Evolutionary conservation across 2,329 filamentous ascomycete species (phyloP), one percentile per base, ranked within the genome.

Genomic region (Paecilomyces niveus): DNA sequence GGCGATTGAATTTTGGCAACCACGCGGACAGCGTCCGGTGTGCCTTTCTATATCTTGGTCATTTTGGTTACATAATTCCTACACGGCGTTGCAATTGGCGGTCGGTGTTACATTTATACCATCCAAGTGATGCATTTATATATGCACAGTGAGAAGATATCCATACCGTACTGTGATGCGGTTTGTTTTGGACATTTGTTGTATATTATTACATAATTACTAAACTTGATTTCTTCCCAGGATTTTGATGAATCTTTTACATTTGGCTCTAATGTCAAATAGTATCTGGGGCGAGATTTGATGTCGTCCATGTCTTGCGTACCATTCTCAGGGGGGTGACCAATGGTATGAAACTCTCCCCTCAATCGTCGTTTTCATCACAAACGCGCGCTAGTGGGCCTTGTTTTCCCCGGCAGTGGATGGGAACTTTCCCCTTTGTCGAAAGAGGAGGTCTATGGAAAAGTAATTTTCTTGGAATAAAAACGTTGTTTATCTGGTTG

Each of bases 11-110:
- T 54, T 24, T 57, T 53, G 29, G 50, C 18, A 39, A 57, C 33
- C 35, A 45, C n/a, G 15, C 18, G 39, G 39, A 59, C 24, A 50
- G 35, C 51, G 54, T n/a, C 35, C 49, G 63, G 67, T 64, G 58
- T 62, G 54, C 45, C 50, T 52, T 58, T 59, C 21, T 22, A 33
- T 52, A 35, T 29, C 21, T 18, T 39, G n/a, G 18, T 55, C 35
- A 32, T 55, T 55, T 39, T 35, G 24, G 22, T 35, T 39, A 32
- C 31, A 26, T 54, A 26, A 32, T n/a, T 54, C 18, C 39, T 9
- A 45, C 39, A 53, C 51, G 51, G 24, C 51, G 24, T 32, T 53
- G 51, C 51, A 26, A 26, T 35, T 35, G 53, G 53, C 29, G 53
- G 24, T 54, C 31, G 53, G 50, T 29, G 22, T 52, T 24, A 11